Conservation (phyloP, 139 green algal species). For the Chlorella sorokiniana region DNA sequence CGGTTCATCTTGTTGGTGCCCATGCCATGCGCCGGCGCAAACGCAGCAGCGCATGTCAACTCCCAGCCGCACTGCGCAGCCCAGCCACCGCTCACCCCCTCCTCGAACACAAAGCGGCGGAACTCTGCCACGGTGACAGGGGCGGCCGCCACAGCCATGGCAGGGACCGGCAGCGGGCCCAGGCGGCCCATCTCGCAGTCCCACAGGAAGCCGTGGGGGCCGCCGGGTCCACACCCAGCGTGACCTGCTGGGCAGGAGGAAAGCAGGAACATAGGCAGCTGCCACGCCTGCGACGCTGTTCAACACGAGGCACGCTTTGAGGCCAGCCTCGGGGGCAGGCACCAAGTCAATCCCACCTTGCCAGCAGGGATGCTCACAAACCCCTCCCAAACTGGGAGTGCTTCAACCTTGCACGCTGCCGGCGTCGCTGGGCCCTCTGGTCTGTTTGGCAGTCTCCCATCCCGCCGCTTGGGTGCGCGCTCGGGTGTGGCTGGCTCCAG, state of each 20-base stretch:
- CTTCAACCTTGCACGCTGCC: background rate
- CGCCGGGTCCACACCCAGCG: slow-evolving; percentile 37
- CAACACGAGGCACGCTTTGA: background rate
- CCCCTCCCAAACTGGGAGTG: background rate
- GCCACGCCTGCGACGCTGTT: background rate
- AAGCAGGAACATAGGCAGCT: background rate
- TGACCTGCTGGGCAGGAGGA: slow-evolving; percentile 28
- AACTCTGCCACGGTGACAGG: slow-evolving; percentile 66
- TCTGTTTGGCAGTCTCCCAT: no score
- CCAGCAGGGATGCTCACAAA: background rate
- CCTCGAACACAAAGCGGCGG: slow-evolving; percentile 43
- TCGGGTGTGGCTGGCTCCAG: no score
- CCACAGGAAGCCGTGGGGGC: slow-evolving; percentile 57
- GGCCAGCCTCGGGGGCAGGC: no score
- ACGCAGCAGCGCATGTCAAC: background rate
- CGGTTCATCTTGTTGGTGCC: background rate
- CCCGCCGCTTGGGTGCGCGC: no score
- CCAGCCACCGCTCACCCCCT: background rate
- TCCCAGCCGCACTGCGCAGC: background rate
- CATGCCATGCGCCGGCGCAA: background rate
- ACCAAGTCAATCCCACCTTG: background rate
- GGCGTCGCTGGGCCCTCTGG: no score
- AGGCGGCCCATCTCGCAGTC: slow-evolving; percentile 63
- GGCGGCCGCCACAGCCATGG: slow-evolving; percentile 29
- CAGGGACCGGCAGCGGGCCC: background rate